Base-by-base conservation (phyloP, 768 basidiomycete genomes). In the Rubroboletus pulcherrimus region DNA sequence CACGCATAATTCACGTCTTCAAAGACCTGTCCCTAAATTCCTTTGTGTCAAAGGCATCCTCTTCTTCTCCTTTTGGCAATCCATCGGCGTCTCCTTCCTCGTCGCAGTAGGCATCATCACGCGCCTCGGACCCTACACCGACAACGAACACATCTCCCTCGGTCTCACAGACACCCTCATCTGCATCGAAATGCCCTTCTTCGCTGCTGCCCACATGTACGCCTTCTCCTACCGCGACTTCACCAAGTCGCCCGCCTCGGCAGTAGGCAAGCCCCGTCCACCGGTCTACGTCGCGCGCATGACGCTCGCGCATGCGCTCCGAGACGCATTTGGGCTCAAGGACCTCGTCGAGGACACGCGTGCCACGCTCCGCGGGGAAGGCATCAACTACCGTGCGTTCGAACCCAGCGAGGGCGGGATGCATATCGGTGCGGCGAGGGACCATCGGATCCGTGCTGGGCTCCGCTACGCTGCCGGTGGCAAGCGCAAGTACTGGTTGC, bases 1-100 rank as follows among this genome's bases (percentile, higher is more conserved):
- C 5, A 43, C 41, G 3, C 31, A 34, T 24, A 11, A 24, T 48
- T 59, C 29, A 54, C 59, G 0, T 29, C 19, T 21, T 9, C 26
- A 37, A 63, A 88, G 96, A 11, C 93, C 93, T 0, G 83, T 95
- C 62, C 93, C 97, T 3, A 99, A 99, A 72, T 99, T 99, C 73
- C 85, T 98, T 29, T 99, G 94, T 68, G 94, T 99, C 62, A 99
- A 99, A 69, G 96, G 96, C 43, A 93, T 99, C 62, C 79, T 99
- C 21, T 98, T 98, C 79, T 96, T 97, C 73, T 94, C 91, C 2
- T 99, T 99, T 76, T 99, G 97, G 97, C 97, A 99, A 70, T 85
- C 89, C 21, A 81, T 96, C 48, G 82, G 66, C 44, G 82, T 99
- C 48, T 94, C 93, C 31, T 81, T 91, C 63, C 80, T 98, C n/a